A percentile compares a stretch with the other conserved stretches of the same genome.
Conservation (phyloP, 768 basidiomycete genomes). For the Kwoniella dejecticola region DNA sequence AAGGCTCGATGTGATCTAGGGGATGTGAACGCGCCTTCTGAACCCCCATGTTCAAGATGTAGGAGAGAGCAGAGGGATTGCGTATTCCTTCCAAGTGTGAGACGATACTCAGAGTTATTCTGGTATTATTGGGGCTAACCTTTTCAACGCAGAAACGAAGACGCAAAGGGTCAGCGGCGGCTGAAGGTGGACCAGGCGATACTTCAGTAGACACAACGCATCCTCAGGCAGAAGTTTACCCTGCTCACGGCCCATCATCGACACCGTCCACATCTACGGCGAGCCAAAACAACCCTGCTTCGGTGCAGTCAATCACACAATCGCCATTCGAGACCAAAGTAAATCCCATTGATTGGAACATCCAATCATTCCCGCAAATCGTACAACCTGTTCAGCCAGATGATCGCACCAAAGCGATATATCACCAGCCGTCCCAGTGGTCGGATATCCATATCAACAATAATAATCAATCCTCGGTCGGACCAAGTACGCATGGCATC, state of each 20-base stretch:
- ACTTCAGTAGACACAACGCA: background rate
- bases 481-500: background rate
- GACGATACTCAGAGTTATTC: conserved; percentile 6
- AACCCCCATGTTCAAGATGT: conserved; percentile 50
- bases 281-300: background rate
- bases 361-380: conserved; percentile 1
- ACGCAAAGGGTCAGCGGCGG: conserved; percentile 18
- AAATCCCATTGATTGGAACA: conserved; percentile 7
- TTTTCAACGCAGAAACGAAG: conserved; percentile 35
- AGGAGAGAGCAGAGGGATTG: conserved; percentile 49
- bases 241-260: conserved; percentile 12
- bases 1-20: conserved; percentile 53
- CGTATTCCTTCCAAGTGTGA: conserved; percentile 46
- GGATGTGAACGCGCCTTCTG: conserved; percentile 49
- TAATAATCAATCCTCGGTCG: background rate
- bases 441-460: background rate
- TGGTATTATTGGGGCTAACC: conserved; percentile 19
- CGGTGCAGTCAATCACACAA: background rate
- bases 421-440: too few relatives aligned
- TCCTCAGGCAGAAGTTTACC: conserved; percentile 17
- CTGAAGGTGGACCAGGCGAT: background rate
- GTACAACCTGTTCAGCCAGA: background rate
- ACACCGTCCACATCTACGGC: background rate
- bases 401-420: background rate
- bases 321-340: background rate